Percentiles rank a stretch among this genome's conserved stretches.
phyloP scores from a whole-genome alignment of 805 yeast genomes.

The Nakazawaea ambrosiae region DNA sequence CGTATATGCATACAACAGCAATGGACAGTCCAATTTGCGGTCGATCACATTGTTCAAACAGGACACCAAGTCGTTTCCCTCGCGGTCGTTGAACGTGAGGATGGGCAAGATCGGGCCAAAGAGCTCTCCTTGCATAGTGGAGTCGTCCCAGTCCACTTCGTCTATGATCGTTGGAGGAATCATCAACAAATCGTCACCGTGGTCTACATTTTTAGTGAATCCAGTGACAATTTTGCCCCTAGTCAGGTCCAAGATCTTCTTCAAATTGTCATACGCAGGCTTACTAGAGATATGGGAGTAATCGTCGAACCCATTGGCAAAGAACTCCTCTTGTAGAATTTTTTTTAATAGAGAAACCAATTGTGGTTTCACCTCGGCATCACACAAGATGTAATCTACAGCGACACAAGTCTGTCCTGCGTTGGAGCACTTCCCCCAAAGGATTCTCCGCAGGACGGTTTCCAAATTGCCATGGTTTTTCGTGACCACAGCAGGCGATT shows the following conservation, averaged over 20 bases:
- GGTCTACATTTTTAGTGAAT: conserved; percentile 29
- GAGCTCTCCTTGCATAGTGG: conserved; percentile 67
- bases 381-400: conserved; percentile 76
- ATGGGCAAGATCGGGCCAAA: conserved; percentile 87
- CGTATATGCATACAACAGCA: conserved; percentile 70
- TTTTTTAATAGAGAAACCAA: conserved; percentile 39
- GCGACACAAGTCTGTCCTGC: conserved; percentile 92
- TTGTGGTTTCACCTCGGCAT: conserved; percentile 45
- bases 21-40: conserved; percentile 61
- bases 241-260: conserved; percentile 34
- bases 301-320: conserved; percentile 28
- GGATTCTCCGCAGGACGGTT: conserved; percentile 49
- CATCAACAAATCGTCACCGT: conserved; percentile 41
- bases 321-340: conserved; percentile 37
- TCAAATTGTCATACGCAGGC: conserved; percentile 42
- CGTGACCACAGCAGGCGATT: conserved; percentile 76
- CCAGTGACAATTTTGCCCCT: conserved; percentile 47
- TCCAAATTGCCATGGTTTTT: conserved; percentile 37
- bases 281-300: conserved; percentile 58
- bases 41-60: conserved; percentile 38
- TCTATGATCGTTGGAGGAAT: conserved; percentile 65
- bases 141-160: conserved; percentile 57
- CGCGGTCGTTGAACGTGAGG: conserved; percentile 40
- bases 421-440: conserved; percentile 74
- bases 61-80: too few species aligned